These are phyloP conservation scores for Melastoma candidum DNA, from an alignment of 441 rosid species.

Conservation along the genomic window DNA sequence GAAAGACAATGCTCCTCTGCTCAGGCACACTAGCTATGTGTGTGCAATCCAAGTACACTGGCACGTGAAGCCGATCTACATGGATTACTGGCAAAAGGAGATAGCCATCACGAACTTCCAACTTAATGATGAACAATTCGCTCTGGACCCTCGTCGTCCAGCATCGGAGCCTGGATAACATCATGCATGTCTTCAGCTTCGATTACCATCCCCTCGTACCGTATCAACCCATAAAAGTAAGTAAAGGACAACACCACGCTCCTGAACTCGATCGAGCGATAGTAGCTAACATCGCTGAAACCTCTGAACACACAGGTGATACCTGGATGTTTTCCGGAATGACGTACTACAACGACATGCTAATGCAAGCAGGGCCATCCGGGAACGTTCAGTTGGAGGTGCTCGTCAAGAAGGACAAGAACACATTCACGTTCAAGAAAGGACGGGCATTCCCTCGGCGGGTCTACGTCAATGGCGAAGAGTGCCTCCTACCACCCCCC, in stretches of 20 bases:
- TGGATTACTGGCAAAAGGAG: slow-evolving; percentile 80
- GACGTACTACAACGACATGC: slow-evolving; percentile 45
- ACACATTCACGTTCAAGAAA: slow-evolving; percentile 47
- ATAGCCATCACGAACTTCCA: slow-evolving; percentile 63
- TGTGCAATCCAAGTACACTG: slow-evolving; percentile 84
- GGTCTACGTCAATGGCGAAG: slow-evolving; percentile 58
- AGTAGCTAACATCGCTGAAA: neutral
- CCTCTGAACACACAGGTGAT: slow-evolving; percentile 36
- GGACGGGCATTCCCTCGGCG: slow-evolving; percentile 72
- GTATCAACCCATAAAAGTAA: slow-evolving; percentile 59
- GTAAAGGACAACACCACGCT: neutral
- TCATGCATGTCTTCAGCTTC: slow-evolving; percentile 81
- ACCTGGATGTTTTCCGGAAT: slow-evolving; percentile 56
- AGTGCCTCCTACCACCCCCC: slow-evolving; percentile 75
- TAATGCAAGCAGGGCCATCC: slow-evolving; percentile 54
- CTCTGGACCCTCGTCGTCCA: slow-evolving; percentile 61
- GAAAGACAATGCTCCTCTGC: slow-evolving; percentile 45
- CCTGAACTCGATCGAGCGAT: neutral
- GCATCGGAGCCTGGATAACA: slow-evolving; percentile 75
- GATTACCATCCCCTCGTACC: slow-evolving; percentile 67
- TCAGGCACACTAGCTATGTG: slow-evolving; percentile 82
- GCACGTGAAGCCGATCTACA: slow-evolving; percentile 75
- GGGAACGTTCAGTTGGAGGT: slow-evolving; percentile 64
- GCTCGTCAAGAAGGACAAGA: slow-evolving; percentile 51
- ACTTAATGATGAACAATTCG: slow-evolving; percentile 59